Conservation (phyloP, 2,329 filamentous ascomycete genomes). For the Colletotrichum sp. region DNA sequence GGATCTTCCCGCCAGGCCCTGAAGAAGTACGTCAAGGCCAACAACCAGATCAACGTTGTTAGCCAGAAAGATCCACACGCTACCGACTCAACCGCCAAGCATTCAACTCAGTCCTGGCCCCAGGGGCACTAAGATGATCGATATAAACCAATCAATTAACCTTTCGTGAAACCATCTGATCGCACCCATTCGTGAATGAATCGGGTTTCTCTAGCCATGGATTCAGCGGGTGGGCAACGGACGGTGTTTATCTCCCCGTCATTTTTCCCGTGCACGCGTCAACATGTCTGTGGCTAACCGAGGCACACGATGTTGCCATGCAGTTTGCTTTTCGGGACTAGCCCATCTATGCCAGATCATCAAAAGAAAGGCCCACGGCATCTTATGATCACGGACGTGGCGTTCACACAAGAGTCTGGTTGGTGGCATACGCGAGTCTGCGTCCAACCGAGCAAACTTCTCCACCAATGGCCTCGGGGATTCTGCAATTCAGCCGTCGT, state of each 20-base stretch:
- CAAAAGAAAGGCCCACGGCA: neutral
- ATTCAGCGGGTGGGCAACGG: neutral
- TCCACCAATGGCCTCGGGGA: neutral
- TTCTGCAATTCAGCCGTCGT: neutral
- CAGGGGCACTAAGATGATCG: neutral
- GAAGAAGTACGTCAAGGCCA: constrained; percentile 59
- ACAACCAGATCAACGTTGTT: constrained; percentile 41
- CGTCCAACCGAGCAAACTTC: neutral
- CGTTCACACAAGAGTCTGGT: neutral
- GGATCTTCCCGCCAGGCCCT: constrained; percentile 66
- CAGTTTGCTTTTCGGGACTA: neutral
- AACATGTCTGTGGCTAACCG: neutral
- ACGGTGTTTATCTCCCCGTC: neutral
- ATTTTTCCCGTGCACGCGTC: neutral
- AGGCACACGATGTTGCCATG: neutral
- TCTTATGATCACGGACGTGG: neutral
- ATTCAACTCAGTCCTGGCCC: neutral
- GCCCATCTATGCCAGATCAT: neutral
- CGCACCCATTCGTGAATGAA: neutral
- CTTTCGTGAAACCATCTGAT: neutral
- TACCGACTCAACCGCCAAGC: neutral
- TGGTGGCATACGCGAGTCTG: neutral
- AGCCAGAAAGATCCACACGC: constrained; percentile 12
- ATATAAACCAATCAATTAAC: constrained; percentile 2
- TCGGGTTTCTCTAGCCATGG: neutral